Percentiles rank a stretch among this genome's conserved stretches.
These are phyloP conservation scores for Meyerozyma smithsonii DNA, from an alignment of 1,139 yeast species.

Conservation along the genomic window DNA sequence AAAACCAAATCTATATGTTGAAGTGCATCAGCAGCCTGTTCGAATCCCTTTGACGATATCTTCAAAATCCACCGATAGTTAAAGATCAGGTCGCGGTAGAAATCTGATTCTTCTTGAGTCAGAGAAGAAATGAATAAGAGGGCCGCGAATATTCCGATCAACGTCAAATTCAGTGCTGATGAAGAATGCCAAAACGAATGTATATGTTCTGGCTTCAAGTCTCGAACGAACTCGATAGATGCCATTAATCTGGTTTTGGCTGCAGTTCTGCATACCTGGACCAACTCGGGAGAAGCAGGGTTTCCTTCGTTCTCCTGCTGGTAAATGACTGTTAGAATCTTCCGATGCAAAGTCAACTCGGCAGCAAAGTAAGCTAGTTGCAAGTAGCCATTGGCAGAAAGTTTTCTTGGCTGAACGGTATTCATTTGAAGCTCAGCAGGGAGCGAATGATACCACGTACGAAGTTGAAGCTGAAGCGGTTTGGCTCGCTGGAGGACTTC, in stretches of 20 bases:
- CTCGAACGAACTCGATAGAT: constrained; percentile 73
- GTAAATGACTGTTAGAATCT: constrained; percentile 59
- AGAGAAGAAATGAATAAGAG: constrained; percentile 62
- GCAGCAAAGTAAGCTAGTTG: constrained; percentile 86
- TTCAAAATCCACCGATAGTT: constrained; percentile 74
- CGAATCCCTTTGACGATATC: constrained; percentile 69
- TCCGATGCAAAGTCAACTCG: constrained; percentile 77
- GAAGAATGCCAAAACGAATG: constrained; percentile 88
- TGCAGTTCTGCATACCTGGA: constrained; percentile 74
- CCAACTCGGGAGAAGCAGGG: constrained; percentile 51
- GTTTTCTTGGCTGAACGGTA: constrained; percentile 53
- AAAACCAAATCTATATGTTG: constrained; percentile 61
- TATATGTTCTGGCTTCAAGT: constrained; percentile 73
- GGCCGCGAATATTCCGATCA: constrained; percentile 85
- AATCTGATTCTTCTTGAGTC: constrained; percentile 54
- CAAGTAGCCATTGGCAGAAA: constrained; percentile 67
- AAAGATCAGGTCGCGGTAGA: constrained; percentile 62
- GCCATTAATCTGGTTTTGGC: constrained; percentile 79
- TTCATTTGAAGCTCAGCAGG: constrained; percentile 69
- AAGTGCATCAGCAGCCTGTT: constrained; percentile 68
- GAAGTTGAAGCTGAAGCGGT: constrained; percentile 72
- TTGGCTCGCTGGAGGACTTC: constrained; percentile 72
- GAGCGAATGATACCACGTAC: constrained; percentile 81
- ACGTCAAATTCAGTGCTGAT: constrained; percentile 68
- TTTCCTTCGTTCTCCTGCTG: constrained; percentile 35